Evolutionary conservation across 169 alveolate genomes (phyloP).

Genomic region (Toxoplasma gondii): DNA sequence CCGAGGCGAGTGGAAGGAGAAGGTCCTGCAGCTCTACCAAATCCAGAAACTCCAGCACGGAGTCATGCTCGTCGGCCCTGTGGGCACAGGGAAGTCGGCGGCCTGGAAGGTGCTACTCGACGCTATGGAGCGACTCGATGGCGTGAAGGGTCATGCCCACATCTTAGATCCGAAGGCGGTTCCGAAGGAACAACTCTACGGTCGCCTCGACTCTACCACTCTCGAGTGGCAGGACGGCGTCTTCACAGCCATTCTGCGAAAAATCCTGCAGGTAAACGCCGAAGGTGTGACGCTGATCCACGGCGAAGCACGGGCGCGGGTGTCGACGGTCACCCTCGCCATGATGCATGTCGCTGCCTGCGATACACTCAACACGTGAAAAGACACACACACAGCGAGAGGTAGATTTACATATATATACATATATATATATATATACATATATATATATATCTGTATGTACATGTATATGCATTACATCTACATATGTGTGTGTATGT

Average conservation of each 20-base stretch:
- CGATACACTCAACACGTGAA: too few relatives aligned
- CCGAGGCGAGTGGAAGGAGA: slow-evolving; percentile 82
- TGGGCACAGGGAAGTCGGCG: slow-evolving; percentile 94
- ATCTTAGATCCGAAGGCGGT: slow-evolving; percentile 95
- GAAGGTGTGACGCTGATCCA: background rate
- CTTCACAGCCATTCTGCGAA: slow-evolving; percentile 93
- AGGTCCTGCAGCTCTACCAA: slow-evolving; percentile 92
- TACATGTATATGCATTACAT: background rate
- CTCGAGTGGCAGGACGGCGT: slow-evolving; percentile 98
- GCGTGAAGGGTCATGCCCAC: slow-evolving; percentile 28
- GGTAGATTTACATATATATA: slow-evolving; percentile 19
- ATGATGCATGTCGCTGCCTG: too few relatives aligned
- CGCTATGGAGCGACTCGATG: slow-evolving; percentile 84
- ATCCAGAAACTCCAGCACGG: slow-evolving; percentile 94
- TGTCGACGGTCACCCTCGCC: slow-evolving; percentile 11
- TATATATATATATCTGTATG: background rate
- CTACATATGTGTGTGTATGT: background rate
- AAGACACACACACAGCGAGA: background rate
- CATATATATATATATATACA: background rate
- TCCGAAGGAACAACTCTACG: slow-evolving; percentile 91
- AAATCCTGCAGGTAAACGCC: slow-evolving; percentile 81
- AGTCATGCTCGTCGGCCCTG: slow-evolving; percentile 93
- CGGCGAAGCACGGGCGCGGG: background rate
- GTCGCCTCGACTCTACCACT: slow-evolving; percentile 89
- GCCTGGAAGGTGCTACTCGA: slow-evolving; percentile 91